Conservation (phyloP, 2,329 filamentous ascomycete genomes). For the Colletotrichum navitas region DNA sequence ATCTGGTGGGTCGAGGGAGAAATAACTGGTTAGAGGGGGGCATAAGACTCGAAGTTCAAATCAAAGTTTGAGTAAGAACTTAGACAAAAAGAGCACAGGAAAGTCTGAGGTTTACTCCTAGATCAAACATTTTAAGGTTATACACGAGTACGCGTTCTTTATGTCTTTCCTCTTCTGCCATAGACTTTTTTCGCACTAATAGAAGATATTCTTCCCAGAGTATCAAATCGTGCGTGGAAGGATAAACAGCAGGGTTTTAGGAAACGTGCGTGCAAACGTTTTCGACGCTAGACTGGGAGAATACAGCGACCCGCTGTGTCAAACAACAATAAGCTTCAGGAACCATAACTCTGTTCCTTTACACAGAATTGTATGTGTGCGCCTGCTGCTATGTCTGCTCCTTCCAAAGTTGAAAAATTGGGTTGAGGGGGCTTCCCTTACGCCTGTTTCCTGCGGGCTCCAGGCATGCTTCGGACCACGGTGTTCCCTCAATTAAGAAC, state of each 20-base stretch:
- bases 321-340: conserved; percentile 7
- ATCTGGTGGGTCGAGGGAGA: background rate
- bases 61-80: conserved; percentile 24
- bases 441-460: conserved; percentile 9
- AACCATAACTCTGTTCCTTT: background rate
- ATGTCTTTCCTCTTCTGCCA: background rate
- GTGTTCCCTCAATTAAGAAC: conserved; percentile 6
- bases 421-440: background rate
- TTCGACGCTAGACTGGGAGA: background rate
- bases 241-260: background rate
- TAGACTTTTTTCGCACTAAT: conserved; percentile 7
- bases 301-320: background rate
- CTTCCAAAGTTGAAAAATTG: background rate
- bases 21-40: conserved; percentile 17
- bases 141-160: conserved; percentile 13
- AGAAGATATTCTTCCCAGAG: conserved; percentile 19
- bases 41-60: conserved; percentile 21
- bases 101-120: conserved; percentile 23
- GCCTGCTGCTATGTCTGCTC: background rate
- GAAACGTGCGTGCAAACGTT: background rate
- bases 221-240: conserved; percentile 7
- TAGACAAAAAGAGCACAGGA: conserved; percentile 29
- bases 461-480: background rate
- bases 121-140: background rate
- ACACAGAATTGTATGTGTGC: background rate